phyloP scores from a whole-genome alignment of 352 stramenopile species.

The Phytophthora rubi region DNA sequence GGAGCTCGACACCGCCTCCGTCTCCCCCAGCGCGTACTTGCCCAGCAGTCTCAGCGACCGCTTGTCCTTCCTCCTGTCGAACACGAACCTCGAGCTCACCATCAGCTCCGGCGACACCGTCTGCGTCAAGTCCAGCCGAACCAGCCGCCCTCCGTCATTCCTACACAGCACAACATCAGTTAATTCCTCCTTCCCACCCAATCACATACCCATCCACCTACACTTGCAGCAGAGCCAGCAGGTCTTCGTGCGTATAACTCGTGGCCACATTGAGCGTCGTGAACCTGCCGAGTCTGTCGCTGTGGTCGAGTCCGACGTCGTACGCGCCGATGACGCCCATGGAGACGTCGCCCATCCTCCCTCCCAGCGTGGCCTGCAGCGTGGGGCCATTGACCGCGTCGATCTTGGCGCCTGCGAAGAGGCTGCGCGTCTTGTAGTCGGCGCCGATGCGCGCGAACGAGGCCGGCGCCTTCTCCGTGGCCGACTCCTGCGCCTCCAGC shows the following conservation, averaged over 20 bases:
- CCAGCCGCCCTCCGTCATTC: constrained; percentile 68
- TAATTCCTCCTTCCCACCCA: not conserved
- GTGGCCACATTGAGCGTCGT: constrained; percentile 66
- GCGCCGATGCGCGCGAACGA: constrained; percentile 79
- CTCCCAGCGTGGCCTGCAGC: constrained; percentile 63
- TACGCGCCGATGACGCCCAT: constrained; percentile 69
- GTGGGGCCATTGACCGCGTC: constrained; percentile 83
- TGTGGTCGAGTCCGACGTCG: constrained; percentile 82
- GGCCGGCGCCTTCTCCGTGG: constrained; percentile 66
- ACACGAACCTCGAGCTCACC: constrained; percentile 68
- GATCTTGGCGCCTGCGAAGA: constrained; percentile 74
- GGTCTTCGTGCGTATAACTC: constrained; percentile 69
- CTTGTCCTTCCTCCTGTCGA: constrained; percentile 75
- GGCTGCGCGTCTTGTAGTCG: constrained; percentile 53
- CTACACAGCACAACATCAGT: constrained; percentile 28
- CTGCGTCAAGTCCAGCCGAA: constrained; percentile 72
- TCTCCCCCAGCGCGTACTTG: constrained; percentile 54
- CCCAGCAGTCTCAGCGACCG: constrained; percentile 64
- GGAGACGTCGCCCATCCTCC: constrained; percentile 48
- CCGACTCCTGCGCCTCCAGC: constrained; percentile 74
- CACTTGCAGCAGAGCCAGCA: constrained; percentile 77
- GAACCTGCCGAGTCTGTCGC: constrained; percentile 68
- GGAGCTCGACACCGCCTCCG: constrained; percentile 61
- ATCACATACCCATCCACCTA: constrained; percentile 18
- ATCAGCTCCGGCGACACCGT: constrained; percentile 58